phyloP scores from a whole-genome alignment of 2,329 filamentous ascomycete genomes.

The Kalaharituber pfeilii region DNA sequence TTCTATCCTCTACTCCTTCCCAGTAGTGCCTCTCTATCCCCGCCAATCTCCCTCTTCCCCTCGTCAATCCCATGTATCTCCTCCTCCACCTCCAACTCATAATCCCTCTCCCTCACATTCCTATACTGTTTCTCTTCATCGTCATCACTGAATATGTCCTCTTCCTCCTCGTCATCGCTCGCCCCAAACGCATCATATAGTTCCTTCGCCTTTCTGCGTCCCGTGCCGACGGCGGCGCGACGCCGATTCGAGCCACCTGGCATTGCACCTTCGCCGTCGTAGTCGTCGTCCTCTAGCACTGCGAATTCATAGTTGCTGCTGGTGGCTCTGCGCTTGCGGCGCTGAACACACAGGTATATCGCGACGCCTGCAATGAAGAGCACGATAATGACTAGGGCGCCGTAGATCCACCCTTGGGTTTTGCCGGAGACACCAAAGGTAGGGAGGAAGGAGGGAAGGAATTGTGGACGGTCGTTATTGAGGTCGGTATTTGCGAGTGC shows the following conservation, averaged over 20 bases:
- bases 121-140: slow-evolving; percentile 30
- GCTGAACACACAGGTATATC: slow-evolving; percentile 64
- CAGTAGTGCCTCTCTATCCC: slow-evolving; percentile 15
- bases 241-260: slow-evolving; percentile 37
- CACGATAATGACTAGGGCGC: slow-evolving; percentile 64
- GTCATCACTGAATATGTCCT: slow-evolving; percentile 28
- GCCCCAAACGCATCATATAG: slow-evolving; percentile 95
- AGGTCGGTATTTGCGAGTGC: slow-evolving; percentile 6
- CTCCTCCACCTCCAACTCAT: slow-evolving; percentile 16
- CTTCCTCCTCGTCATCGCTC: slow-evolving; percentile 57
- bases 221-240: slow-evolving; percentile 27
- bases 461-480: slow-evolving; percentile 28
- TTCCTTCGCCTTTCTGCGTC: slow-evolving; percentile 54
- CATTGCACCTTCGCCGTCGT: slow-evolving; percentile 42
- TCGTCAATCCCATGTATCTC: slow-evolving; percentile 20
- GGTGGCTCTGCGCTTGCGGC: slow-evolving; percentile 50
- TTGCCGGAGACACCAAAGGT: slow-evolving; percentile 75
- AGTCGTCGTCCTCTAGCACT: slow-evolving; percentile 41
- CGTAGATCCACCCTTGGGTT: slow-evolving; percentile 89
- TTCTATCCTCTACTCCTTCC: background rate
- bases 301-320: slow-evolving; percentile 88
- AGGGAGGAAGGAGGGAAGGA: slow-evolving; percentile 72
- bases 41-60: slow-evolving; percentile 9
- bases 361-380: slow-evolving; percentile 67
- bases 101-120: slow-evolving; percentile 17